Base-by-base conservation (phyloP, 2,329 filamentous ascomycete genomes). In the Penicillium sp. region DNA sequence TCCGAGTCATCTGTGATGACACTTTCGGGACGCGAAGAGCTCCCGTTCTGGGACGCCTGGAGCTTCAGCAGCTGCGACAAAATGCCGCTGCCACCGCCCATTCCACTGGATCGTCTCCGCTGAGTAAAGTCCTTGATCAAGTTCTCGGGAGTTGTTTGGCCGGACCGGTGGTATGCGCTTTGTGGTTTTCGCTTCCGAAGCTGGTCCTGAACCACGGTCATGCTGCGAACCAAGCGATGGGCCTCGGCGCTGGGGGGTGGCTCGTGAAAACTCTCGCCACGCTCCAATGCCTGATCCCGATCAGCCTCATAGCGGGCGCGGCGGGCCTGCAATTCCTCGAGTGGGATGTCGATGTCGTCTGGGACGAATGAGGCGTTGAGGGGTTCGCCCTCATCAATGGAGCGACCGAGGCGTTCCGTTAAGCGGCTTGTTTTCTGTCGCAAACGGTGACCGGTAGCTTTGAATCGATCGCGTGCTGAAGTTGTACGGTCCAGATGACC, bases 1-100 rank as follows among this genome's bases (percentile, higher is more conserved):
- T 70, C 67, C 11, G 69, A 72, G 26, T 68, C 66, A 54, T 71
- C 66, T 2, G 69, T 67, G n/a, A 67, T 63, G 35, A 63, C 61
- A 46, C 65, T 70, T 38, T 64, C 66, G 14, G 63, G 52, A 43
- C 64, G 73, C 36, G 63, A 66, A 2, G 56, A 66, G 52, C 59
- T 68, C 33, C 65, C 69, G 47, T 66, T 66, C 67, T 80, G 77
- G 61, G 79, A 76, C 50, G 83, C 81, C 63, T 90, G 88, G 3
- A 91, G 77, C 69, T 86, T 89, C 47, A 94, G 76, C 1, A 95
- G 75, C 1, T 86, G 87, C 0, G 87, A 85, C 1, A 95, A 75
- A 42, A 93, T 84, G 28, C 90, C 89, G 4, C 71, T 69, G 5
- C 63, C 65, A 3, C 69, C 68, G 16, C 54, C 61, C 16, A 67